phyloP scores from a whole-genome alignment of 352 stramenopile genomes.

The Plasmopara viticola region DNA sequence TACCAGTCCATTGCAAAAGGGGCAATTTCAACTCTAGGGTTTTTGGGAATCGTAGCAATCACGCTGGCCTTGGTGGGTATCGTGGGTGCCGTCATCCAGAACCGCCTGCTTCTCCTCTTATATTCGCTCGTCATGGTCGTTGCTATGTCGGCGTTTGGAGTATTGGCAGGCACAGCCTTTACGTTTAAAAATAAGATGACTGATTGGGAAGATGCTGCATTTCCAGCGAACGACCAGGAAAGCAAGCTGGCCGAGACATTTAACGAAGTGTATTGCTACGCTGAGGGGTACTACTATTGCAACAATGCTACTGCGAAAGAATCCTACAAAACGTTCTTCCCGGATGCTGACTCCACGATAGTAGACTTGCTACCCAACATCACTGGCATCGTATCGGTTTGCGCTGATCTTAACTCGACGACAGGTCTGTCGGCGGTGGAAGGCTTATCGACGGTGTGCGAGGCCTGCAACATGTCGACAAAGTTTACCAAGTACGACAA shows the following conservation, averaged over 20 bases:
- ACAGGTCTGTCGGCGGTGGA: conserved; percentile 10
- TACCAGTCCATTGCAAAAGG: conserved; percentile 45
- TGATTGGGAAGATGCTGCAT: conserved; percentile 45
- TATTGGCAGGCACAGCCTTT: conserved; percentile 60
- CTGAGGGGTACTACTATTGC: conserved; percentile 76
- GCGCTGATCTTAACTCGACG: conserved; percentile 24
- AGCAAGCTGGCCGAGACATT: conserved; percentile 59
- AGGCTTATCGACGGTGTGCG: conserved; percentile 39
- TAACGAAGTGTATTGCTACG: conserved; percentile 82
- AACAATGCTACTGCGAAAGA: conserved; percentile 66
- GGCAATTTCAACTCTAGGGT: conserved; percentile 40
- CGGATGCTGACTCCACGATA: conserved; percentile 30
- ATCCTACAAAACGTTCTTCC: conserved; percentile 56
- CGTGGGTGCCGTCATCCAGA: conserved; percentile 57
- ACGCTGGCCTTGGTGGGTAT: conserved; percentile 56
- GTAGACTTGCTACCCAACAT: conserved; percentile 49
- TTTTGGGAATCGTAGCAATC: conserved; percentile 52
- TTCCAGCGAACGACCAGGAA: conserved; percentile 50
- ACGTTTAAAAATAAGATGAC: conserved; percentile 67
- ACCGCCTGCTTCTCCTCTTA: conserved; percentile 57
- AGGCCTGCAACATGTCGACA: conserved; percentile 47
- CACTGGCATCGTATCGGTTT: conserved; percentile 53
- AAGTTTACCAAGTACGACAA: conserved; percentile 61
- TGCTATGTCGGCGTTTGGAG: conserved; percentile 64
- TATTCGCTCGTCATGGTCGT: conserved; percentile 70